phyloP scores from a whole-genome alignment of 2,329 filamentous ascomycete species.

The Monosporascus ibericus region DNA sequence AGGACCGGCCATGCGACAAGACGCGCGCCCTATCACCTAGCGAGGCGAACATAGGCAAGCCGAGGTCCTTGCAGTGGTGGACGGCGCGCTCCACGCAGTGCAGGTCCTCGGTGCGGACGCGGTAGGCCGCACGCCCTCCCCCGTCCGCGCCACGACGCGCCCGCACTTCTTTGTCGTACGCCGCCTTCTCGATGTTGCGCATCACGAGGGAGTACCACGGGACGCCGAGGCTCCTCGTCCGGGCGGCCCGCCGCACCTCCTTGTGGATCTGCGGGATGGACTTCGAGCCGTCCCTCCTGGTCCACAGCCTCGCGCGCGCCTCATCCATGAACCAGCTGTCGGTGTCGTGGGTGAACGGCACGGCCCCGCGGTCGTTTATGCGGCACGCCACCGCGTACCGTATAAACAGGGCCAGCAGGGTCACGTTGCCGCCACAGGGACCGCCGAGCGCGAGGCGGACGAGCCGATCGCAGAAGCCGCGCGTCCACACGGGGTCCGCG shows the following conservation, averaged over 20 bases:
- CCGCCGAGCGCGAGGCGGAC: neutral
- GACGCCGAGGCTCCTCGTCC: neutral
- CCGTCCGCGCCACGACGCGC: neutral
- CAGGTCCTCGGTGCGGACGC: constrained; percentile 1
- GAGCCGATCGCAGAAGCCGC: neutral
- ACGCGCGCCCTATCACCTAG: constrained; percentile 1
- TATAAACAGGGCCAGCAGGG: constrained; percentile 1
- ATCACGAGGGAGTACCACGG: constrained; percentile 1
- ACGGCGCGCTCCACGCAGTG: neutral
- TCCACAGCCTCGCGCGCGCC: no score
- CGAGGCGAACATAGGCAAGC: neutral
- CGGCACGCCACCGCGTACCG: constrained; percentile 3
- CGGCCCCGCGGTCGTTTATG: constrained; percentile 1
- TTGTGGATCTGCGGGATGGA: neutral
- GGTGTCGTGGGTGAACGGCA: neutral
- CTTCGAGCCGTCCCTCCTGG: no score
- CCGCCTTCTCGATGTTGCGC: constrained; percentile 2
- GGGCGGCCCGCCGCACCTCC: neutral
- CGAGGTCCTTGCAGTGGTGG: constrained; percentile 1
- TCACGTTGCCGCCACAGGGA: neutral
- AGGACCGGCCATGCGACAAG: neutral
- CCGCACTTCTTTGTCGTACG: neutral
- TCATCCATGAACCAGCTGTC: no score
- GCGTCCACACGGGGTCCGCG: neutral
- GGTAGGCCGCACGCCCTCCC: neutral